Conservation (phyloP, 192 early-diverging fungal species). For the Entomortierella parvispora region DNA sequence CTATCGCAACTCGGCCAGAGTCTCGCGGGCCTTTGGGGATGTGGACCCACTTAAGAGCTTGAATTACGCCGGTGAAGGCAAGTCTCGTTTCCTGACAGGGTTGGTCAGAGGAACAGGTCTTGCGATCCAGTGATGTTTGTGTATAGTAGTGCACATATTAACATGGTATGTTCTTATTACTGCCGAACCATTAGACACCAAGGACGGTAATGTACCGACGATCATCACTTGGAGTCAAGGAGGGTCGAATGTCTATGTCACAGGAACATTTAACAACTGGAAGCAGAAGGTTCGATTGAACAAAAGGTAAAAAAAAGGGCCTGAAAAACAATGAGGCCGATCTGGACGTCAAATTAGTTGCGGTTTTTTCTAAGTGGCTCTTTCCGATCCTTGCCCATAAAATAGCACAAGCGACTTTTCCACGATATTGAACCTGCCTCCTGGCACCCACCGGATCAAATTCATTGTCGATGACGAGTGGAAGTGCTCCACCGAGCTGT, state of each 20-base stretch:
- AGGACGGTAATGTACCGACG: slow-evolving; percentile 75
- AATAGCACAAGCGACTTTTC: slow-evolving; percentile 79
- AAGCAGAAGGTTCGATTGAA: slow-evolving; percentile 88
- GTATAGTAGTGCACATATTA: neutral
- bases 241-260: slow-evolving; percentile 88
- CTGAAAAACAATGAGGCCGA: neutral
- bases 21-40: slow-evolving; percentile 41
- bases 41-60: slow-evolving; percentile 42
- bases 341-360: too few relatives aligned
- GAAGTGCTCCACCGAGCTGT: slow-evolving; percentile 92
- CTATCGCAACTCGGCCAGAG: slow-evolving; percentile 46
- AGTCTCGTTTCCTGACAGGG: neutral
- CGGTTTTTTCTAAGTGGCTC: neutral
- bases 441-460: slow-evolving; percentile 95
- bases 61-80: slow-evolving; percentile 28
- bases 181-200: slow-evolving; percentile 1
- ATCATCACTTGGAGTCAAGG: slow-evolving; percentile 91
- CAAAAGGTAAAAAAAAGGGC: slow-evolving; percentile 57
- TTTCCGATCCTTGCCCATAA: neutral
- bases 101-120: neutral
- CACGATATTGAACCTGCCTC: slow-evolving; percentile 87
- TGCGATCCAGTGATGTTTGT: too few relatives aligned
- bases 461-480: slow-evolving; percentile 99
- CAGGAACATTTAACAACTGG: slow-evolving; percentile 98
- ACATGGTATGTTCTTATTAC: neutral